These are phyloP conservation scores for Nemania sp. DNA, from an alignment of 2,329 filamentous ascomycete species.

Conservation along the genomic window DNA sequence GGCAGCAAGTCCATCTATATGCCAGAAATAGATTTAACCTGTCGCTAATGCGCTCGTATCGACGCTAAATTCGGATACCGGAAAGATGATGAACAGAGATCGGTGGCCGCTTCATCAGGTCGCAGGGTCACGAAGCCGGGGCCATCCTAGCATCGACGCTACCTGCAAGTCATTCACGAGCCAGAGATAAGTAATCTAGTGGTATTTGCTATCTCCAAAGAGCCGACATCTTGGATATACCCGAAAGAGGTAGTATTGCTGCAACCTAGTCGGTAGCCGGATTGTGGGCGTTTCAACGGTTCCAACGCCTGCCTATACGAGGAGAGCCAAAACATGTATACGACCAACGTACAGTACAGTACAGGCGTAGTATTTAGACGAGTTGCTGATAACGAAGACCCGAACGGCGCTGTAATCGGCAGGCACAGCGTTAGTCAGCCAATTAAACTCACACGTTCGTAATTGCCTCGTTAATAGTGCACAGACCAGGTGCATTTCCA, in stretches of 20 bases:
- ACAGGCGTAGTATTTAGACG: too few species aligned
- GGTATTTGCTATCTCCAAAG: background rate
- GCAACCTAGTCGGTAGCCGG: too few species aligned
- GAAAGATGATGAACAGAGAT: conserved; percentile 14
- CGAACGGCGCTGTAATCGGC: too few species aligned
- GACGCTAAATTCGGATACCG: conserved; percentile 25
- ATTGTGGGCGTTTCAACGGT: too few species aligned
- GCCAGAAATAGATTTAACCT: conserved; percentile 12
- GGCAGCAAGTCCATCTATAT: background rate
- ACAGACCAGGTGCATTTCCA: conserved; percentile 17
- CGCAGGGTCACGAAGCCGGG: background rate
- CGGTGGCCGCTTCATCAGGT: conserved; percentile 4
- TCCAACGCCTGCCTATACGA: background rate
- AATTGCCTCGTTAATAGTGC: too few species aligned
- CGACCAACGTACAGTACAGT: too few species aligned
- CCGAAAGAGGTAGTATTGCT: too few species aligned
- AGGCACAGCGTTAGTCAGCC: background rate
- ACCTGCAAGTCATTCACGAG: background rate
- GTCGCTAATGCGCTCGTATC: conserved; percentile 20
- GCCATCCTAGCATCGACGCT: background rate
- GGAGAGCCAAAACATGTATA: too few species aligned
- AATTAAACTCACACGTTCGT: too few species aligned
- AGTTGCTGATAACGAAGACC: too few species aligned
- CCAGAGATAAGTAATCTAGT: background rate
- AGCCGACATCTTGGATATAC: background rate